Evolutionary conservation across 345 rosid species (phyloP).

Genomic region (Arabis alpina): DNA sequence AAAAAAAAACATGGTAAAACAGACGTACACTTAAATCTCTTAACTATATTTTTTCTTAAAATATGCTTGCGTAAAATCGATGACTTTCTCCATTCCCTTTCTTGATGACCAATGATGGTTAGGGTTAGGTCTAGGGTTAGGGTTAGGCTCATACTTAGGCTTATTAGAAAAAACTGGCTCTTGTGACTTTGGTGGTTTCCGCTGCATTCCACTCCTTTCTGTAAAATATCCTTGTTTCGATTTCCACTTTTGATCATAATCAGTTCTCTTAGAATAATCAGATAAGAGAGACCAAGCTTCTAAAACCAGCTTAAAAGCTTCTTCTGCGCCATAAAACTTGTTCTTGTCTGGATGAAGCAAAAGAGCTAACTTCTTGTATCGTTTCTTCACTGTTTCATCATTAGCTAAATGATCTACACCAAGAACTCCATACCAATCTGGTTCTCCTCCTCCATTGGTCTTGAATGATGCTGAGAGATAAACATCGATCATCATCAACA

Average conservation of each 20-base stretch:
- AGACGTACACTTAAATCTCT: too few relatives aligned
- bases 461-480: slow-evolving; percentile 1
- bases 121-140: too few relatives aligned
- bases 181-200: too few relatives aligned
- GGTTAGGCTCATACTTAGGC: too few relatives aligned
- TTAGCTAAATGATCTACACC: slow-evolving; percentile 61
- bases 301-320: slow-evolving; percentile 74
- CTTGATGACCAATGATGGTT: too few relatives aligned
- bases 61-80: too few relatives aligned
- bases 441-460: slow-evolving; percentile 42
- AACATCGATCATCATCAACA: slow-evolving; percentile 14
- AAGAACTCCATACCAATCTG: slow-evolving; percentile 73
- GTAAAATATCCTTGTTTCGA: neutral
- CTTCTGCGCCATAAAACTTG: slow-evolving; percentile 71
- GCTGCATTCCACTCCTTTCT: too few relatives aligned
- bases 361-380: slow-evolving; percentile 67
- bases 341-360: slow-evolving; percentile 89
- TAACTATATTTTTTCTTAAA: too few relatives aligned
- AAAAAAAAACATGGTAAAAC: too few relatives aligned
- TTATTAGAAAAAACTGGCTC: too few relatives aligned
- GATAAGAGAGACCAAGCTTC: slow-evolving; percentile 76
- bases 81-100: too few relatives aligned
- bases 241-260: slow-evolving; percentile 66
- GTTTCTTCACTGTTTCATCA: slow-evolving; percentile 61
- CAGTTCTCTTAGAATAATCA: slow-evolving; percentile 60